Percentiles rank a stretch among this genome's conserved stretches.
Evolutionary conservation across 495 filamentous ascomycete genomes (phyloP).

Genomic region (Annulohypoxylon nitens): DNA sequence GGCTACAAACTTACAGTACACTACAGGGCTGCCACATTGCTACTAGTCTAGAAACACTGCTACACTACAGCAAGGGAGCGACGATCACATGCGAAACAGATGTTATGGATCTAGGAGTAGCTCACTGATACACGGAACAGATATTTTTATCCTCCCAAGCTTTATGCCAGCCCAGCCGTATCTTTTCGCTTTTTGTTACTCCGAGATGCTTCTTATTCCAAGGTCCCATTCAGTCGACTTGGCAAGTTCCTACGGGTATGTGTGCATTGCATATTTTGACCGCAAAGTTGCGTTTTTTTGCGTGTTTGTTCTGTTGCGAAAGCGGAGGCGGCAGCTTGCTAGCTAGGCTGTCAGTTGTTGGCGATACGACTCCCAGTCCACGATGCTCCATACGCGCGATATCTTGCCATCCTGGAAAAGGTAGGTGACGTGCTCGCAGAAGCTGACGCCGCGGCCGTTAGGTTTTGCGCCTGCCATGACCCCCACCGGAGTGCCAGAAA

Average conservation of each 20-base stretch:
- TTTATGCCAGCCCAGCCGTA: conserved; percentile 21
- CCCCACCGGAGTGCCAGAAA: conserved; percentile 49
- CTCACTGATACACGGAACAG: conserved; percentile 32
- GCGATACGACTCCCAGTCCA: conserved; percentile 52
- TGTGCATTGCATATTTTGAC: not conserved
- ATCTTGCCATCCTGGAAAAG: conserved; percentile 54
- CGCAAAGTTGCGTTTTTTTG: not conserved
- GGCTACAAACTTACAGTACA: not conserved
- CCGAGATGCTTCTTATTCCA: not conserved
- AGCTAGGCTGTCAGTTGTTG: conserved; percentile 34
- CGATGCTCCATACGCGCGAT: conserved; percentile 51
- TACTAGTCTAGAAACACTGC: not conserved
- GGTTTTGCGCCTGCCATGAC: conserved; percentile 25
- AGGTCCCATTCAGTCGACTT: not conserved
- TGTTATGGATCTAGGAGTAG: conserved; percentile 38
- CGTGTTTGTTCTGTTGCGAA: not conserved
- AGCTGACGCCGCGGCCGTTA: conserved; percentile 41
- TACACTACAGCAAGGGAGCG: conserved; percentile 10
- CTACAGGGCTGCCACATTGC: not conserved
- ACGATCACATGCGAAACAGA: conserved; percentile 45
- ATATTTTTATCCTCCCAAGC: conserved; percentile 38
- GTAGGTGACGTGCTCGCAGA: conserved; percentile 54
- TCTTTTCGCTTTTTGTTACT: not conserved
- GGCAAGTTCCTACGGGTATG: not conserved
- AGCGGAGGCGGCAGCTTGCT: not conserved